Percentiles rank a stretch among this genome's conserved stretches.
These are phyloP conservation scores for Emergomyces orientalis DNA, from an alignment of 2,329 filamentous ascomycete genomes.

Conservation along the genomic window DNA sequence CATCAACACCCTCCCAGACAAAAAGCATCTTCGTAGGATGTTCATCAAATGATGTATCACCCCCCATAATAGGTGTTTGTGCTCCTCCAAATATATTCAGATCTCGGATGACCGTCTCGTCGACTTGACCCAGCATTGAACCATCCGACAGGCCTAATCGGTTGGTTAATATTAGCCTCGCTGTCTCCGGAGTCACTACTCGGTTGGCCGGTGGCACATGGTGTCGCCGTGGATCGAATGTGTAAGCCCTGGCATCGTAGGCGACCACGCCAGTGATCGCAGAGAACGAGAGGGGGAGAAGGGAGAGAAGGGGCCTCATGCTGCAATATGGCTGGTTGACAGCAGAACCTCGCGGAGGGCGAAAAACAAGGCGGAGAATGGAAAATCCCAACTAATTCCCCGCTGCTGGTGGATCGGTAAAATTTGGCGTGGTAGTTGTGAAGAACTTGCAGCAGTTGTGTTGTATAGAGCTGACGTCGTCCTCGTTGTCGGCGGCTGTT, in stretches of 20 bases:
- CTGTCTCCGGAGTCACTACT: slow-evolving; percentile 20
- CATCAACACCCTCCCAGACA: slow-evolving; percentile 48
- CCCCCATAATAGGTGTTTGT: slow-evolving; percentile 44
- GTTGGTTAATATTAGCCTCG: slow-evolving; percentile 36
- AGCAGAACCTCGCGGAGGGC: not conserved
- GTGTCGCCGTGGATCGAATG: slow-evolving; percentile 19
- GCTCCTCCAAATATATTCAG: slow-evolving; percentile 53
- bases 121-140: slow-evolving; percentile 31
- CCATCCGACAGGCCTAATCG: slow-evolving; percentile 42
- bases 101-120: slow-evolving; percentile 45
- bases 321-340: slow-evolving; percentile 8
- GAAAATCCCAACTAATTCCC: not conserved
- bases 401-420: not conserved
- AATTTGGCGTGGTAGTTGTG: not conserved
- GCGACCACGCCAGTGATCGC: slow-evolving; percentile 11
- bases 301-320: slow-evolving; percentile 15
- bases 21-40: slow-evolving; percentile 26
- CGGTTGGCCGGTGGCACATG: slow-evolving; percentile 6
- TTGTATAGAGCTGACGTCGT: not conserved
- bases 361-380: not conserved
- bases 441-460: not conserved
- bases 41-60: slow-evolving; percentile 19
- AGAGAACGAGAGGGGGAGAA: slow-evolving; percentile 11
- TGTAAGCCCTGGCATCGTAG: slow-evolving; percentile 28
- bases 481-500: not conserved